Evolutionary conservation across 306 rosid genomes (phyloP).

Genomic region (Glycine soja): DNA sequence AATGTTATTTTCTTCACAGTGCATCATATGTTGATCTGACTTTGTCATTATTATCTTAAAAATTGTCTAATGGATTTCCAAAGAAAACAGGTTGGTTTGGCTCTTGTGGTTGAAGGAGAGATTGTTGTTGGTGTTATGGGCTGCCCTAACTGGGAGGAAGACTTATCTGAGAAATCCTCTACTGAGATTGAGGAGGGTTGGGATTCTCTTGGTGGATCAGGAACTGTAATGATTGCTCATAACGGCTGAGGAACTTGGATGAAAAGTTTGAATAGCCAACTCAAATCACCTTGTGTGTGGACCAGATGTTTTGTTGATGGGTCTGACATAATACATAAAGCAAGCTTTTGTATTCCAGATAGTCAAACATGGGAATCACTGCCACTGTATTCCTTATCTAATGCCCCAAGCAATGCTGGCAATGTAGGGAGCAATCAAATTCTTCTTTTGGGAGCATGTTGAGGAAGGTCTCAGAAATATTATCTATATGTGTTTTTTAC

Average conservation of each 20-base stretch:
- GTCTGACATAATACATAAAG: constrained; percentile 57
- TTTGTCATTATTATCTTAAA: constrained; percentile 26
- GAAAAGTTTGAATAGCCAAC: constrained; percentile 54
- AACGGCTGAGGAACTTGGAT: constrained; percentile 83
- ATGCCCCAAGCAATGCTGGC: constrained; percentile 57
- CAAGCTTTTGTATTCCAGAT: constrained; percentile 71
- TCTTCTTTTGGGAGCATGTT: constrained; percentile 70
- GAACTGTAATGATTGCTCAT: constrained; percentile 83
- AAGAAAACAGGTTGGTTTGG: constrained; percentile 82
- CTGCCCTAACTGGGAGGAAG: constrained; percentile 85
- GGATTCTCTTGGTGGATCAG: constrained; percentile 55
- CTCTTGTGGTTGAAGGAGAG: constrained; percentile 89
- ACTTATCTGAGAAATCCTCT: constrained; percentile 48
- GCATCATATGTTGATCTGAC: constrained; percentile 20
- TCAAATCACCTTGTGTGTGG: constrained; percentile 60
- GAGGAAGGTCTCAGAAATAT: constrained; percentile 72
- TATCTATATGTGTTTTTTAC: neutral
- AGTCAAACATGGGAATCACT: constrained; percentile 82
- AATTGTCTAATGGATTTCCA: constrained; percentile 14
- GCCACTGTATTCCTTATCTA: constrained; percentile 65
- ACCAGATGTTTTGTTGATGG: constrained; percentile 73
- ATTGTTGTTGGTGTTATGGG: constrained; percentile 84
- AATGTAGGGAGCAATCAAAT: constrained; percentile 54
- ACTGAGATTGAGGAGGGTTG: constrained; percentile 48
- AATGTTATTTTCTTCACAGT: constrained; percentile 19